Percentiles rank a stretch among this genome's conserved stretches.
phyloP scores from a whole-genome alignment of 352 stramenopile species.

The Blastocystis sp. region DNA sequence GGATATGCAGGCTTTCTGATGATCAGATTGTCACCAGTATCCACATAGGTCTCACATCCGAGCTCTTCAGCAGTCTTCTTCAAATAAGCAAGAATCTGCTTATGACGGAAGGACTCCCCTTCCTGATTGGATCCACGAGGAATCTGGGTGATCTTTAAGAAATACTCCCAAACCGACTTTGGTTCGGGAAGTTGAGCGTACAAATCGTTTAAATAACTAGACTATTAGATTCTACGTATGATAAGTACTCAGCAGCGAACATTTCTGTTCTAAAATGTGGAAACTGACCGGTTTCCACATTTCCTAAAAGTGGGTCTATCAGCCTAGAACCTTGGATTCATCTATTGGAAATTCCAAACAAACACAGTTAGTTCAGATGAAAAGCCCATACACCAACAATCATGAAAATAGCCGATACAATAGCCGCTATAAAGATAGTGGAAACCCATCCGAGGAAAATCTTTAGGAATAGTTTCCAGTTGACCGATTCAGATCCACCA shows the following conservation, averaged over 20 bases:
- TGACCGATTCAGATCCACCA: constrained; percentile 68
- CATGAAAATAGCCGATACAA: constrained; percentile 68
- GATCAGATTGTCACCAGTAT: constrained; percentile 65
- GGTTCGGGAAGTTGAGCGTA: constrained; percentile 55
- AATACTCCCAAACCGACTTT: constrained; percentile 62
- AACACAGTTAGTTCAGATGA: background rate
- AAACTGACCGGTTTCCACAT: constrained; percentile 32
- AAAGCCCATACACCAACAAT: background rate
- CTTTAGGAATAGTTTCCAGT: constrained; percentile 68
- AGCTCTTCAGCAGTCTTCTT: constrained; percentile 51
- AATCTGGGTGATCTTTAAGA: constrained; percentile 64
- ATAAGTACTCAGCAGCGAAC: constrained; percentile 4
- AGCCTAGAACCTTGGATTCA: too few species aligned
- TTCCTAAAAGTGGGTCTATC: constrained; percentile 16
- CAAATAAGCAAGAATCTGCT: constrained; percentile 61
- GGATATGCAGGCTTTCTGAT: constrained; percentile 53
- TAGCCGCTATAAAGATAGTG: constrained; percentile 69
- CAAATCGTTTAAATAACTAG: constrained; percentile 58
- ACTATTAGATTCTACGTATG: background rate
- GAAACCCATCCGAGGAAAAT: constrained; percentile 70
- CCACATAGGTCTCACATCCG: constrained; percentile 33
- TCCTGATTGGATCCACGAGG: constrained; percentile 67
- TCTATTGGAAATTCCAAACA: background rate
- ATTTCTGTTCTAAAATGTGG: background rate
- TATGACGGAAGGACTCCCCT: constrained; percentile 62